These are phyloP conservation scores for Quillaja saponaria DNA, from an alignment of 306 rosid species.

Conservation along the genomic window DNA sequence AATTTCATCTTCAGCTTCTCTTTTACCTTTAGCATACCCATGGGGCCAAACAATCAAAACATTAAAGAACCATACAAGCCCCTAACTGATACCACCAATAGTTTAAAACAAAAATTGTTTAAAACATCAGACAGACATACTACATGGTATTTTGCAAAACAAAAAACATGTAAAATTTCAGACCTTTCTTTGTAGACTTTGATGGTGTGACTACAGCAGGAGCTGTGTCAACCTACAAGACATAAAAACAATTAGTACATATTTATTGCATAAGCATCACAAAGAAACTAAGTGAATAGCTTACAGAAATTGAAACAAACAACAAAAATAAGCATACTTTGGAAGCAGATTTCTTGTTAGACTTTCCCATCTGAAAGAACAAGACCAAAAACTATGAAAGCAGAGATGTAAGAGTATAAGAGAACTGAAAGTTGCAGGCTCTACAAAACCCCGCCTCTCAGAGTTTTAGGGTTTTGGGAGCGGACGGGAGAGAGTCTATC, in stretches of 20 bases:
- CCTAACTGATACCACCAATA: no score
- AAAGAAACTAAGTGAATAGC: not conserved
- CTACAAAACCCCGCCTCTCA: conserved; percentile 48
- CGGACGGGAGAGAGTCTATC: no score
- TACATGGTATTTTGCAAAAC: not conserved
- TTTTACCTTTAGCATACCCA: conserved; percentile 51
- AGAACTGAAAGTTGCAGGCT: conserved; percentile 8
- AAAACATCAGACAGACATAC: not conserved
- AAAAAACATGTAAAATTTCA: not conserved
- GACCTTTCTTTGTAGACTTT: conserved; percentile 72
- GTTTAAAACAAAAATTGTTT: not conserved
- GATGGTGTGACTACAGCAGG: conserved; percentile 48
- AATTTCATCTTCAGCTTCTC: conserved; percentile 56
- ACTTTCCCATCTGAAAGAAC: conserved; percentile 52
- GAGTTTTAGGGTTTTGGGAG: conserved; percentile 46
- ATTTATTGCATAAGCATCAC: not conserved
- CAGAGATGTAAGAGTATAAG: not conserved
- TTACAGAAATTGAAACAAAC: not conserved
- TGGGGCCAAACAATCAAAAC: no score
- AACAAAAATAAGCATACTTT: conserved; percentile 40
- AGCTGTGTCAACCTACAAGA: conserved; percentile 60
- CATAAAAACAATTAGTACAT: not conserved
- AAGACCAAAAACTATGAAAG: not conserved
- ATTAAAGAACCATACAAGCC: no score
- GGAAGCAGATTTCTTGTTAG: conserved; percentile 76